Evolutionary conservation across 2,329 filamentous ascomycete species (phyloP).

Genomic region (Apiospora aurea): DNA sequence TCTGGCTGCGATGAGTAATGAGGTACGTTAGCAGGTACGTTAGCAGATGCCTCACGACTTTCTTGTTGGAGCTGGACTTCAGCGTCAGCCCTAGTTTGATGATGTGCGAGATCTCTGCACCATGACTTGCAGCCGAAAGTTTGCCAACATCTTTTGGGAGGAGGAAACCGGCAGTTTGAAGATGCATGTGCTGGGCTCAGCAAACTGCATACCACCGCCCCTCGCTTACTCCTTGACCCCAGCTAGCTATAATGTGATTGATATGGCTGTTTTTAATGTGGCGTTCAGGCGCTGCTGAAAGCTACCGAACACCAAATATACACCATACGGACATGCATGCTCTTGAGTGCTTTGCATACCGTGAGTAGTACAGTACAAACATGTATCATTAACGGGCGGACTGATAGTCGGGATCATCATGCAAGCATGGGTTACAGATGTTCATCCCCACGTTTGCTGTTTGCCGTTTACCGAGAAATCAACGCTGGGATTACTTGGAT

Average conservation of each 20-base stretch:
- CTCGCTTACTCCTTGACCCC: background rate
- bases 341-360: background rate
- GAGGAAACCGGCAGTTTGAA: background rate
- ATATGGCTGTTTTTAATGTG: background rate
- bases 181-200: background rate
- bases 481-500: background rate
- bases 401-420: background rate
- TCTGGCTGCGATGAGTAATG: background rate
- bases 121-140: slow-evolving; percentile 1
- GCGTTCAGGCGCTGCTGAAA: background rate
- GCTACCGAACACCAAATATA: background rate
- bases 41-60: background rate
- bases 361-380: background rate
- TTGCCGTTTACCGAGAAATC: slow-evolving; percentile 14
- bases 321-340: background rate
- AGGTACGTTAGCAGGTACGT: background rate
- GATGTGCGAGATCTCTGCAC: background rate
- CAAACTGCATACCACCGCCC: background rate
- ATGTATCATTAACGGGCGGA: background rate
- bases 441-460: background rate
- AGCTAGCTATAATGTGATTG: too few relatives aligned
- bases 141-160: background rate
- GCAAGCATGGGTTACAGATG: background rate
- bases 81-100: background rate
- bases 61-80: background rate